Percentiles rank a stretch among this genome's conserved stretches.
Evolutionary conservation across 1,284 basidiomycete species (phyloP).

Genomic region (Rhodotorula sp.): DNA sequence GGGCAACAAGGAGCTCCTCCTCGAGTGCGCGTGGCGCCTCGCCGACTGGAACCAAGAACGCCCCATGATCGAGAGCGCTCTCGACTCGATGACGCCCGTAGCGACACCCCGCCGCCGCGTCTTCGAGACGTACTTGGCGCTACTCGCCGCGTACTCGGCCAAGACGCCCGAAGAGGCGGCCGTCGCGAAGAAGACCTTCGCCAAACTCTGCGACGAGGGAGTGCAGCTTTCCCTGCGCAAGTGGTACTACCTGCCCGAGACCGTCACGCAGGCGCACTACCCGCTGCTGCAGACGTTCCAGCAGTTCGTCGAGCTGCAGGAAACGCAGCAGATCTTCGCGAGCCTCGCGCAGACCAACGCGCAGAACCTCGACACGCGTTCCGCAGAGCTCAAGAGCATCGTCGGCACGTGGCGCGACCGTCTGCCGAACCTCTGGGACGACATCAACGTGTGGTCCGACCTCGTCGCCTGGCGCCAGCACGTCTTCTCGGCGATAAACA

Average conservation of each 20-base stretch:
- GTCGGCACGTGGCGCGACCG: conserved; percentile 96
- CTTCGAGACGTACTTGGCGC: conserved; percentile 90
- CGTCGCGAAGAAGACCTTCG: conserved; percentile 62
- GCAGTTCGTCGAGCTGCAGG: conserved; percentile 96
- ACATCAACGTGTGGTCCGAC: conserved; percentile 98
- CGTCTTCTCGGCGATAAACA: conserved; percentile 88
- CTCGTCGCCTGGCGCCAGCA: conserved; percentile 97
- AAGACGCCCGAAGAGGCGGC: conserved; percentile 34
- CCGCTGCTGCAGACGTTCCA: conserved; percentile 97
- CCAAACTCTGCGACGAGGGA: conserved; percentile 85
- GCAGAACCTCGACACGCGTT: conserved; percentile 89
- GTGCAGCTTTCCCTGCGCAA: conserved; percentile 95
- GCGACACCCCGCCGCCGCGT: conserved; percentile 90
- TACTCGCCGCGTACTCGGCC: conserved; percentile 58
- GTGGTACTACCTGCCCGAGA: conserved; percentile 84
- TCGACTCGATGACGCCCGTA: conserved; percentile 76
- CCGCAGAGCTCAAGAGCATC: conserved; percentile 90
- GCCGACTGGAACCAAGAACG: conserved; percentile 76
- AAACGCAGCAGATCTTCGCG: conserved; percentile 86
- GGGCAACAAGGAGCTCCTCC: conserved; percentile 83
- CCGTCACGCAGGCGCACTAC: conserved; percentile 86
- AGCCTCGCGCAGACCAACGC: conserved; percentile 83
- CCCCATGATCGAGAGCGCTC: conserved; percentile 78
- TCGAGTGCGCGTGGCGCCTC: conserved; percentile 94
- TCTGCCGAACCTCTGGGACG: conserved; percentile 92